Evolutionary conservation across 148 eudicot genomes (phyloP).

Genomic region (Nyssa sinensis): DNA sequence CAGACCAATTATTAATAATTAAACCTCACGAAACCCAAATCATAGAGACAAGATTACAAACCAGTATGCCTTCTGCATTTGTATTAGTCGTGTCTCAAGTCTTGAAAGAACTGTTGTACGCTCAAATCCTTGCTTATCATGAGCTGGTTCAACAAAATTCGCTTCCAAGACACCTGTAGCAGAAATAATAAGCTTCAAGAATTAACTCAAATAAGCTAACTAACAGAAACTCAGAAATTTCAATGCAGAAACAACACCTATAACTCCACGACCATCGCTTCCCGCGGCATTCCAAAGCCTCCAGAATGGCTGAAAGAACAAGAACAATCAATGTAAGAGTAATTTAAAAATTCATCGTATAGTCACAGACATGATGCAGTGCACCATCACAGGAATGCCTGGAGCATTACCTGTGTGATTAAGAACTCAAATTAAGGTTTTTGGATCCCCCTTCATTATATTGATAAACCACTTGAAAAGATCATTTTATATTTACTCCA

Average conservation of each 20-base stretch:
- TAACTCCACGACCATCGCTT: conserved; percentile 97
- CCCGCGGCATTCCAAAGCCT: conserved; percentile 98
- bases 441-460: too few species aligned
- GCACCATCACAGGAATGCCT: not conserved
- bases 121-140: conserved; percentile 99
- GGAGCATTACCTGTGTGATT: not conserved
- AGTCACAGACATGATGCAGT: not conserved
- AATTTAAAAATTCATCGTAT: not conserved
- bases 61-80: conserved; percentile 83
- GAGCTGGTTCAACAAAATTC: conserved; percentile 97
- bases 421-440: too few species aligned
- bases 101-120: conserved; percentile 85
- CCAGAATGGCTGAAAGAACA: conserved; percentile 83
- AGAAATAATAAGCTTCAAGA: conserved; percentile 16
- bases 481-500: too few species aligned
- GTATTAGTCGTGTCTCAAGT: conserved; percentile 59
- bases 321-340: conserved; percentile 3
- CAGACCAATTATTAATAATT: not conserved
- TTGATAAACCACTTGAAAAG: too few species aligned
- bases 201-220: not conserved
- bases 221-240: not conserved
- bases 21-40: not conserved
- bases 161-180: conserved; percentile 89
- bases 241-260: conserved; percentile 44
- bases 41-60: conserved; percentile 29